Conservation (phyloP, 2,329 filamentous ascomycete species). For the Fonsecaea pedrosoi region DNA sequence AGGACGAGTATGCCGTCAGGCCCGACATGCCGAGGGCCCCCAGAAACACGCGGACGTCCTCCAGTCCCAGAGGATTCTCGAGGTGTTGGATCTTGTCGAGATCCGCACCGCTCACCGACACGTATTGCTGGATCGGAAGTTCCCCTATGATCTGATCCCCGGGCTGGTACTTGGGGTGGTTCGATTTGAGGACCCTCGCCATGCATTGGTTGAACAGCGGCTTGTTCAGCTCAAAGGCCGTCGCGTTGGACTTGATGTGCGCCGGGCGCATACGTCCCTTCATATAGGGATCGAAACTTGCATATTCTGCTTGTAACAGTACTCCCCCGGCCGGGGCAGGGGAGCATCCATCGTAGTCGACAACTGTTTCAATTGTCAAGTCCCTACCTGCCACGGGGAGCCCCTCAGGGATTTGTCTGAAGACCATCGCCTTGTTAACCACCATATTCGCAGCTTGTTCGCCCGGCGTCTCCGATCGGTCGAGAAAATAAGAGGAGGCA, state of each 20-base stretch:
- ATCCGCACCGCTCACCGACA: conserved; percentile 56
- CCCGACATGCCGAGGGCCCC: conserved; percentile 75
- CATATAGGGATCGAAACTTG: conserved; percentile 79
- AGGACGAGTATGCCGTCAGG: conserved; percentile 69
- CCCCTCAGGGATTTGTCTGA: conserved; percentile 70
- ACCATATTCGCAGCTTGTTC: conserved; percentile 24
- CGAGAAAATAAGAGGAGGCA: not conserved
- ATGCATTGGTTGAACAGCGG: conserved; percentile 67
- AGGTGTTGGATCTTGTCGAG: conserved; percentile 53
- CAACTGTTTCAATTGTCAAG: conserved; percentile 68
- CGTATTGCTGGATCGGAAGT: conserved; percentile 67
- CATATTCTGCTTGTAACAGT: conserved; percentile 69
- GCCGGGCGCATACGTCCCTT: conserved; percentile 73
- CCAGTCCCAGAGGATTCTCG: conserved; percentile 57
- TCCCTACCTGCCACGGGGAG: conserved; percentile 74
- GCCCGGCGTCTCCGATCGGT: not conserved
- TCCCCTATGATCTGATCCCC: conserved; percentile 61
- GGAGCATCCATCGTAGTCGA: conserved; percentile 67
- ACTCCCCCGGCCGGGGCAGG: conserved; percentile 63
- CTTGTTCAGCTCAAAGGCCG: conserved; percentile 63
- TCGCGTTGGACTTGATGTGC: conserved; percentile 66
- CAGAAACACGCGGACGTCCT: conserved; percentile 63
- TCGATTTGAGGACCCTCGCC: conserved; percentile 69
- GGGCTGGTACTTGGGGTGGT: conserved; percentile 62
- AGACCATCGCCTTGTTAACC: conserved; percentile 78